A percentile compares a stretch with the other conserved stretches of the same genome.
Conservation (phyloP, 768 basidiomycete species). For the Mycena epipterygia region DNA sequence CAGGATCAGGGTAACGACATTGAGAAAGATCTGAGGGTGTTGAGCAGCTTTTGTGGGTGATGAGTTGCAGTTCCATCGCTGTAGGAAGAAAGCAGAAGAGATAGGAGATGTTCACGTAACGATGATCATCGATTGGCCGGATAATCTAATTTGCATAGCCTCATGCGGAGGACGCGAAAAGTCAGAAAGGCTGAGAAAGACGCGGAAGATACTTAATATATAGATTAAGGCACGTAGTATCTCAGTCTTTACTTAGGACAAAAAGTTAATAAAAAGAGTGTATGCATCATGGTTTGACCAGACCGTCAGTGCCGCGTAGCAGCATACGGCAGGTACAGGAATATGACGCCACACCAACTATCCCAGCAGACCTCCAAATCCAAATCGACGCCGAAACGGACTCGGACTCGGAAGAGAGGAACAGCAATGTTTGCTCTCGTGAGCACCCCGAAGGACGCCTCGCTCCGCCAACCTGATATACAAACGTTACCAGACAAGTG, state of each 20-base stretch:
- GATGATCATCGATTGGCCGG: no score
- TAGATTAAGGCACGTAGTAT: no score
- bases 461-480: slow-evolving; percentile 85
- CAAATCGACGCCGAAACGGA: slow-evolving; percentile 72
- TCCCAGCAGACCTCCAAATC: slow-evolving; percentile 43
- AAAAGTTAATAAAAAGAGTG: slow-evolving; percentile 51
- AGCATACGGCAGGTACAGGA: slow-evolving; percentile 86
- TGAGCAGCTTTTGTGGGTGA: no score
- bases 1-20: no score
- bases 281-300: slow-evolving; percentile 86
- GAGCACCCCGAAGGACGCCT: slow-evolving; percentile 68
- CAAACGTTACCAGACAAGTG: slow-evolving; percentile 71
- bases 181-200: no score
- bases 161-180: no score
- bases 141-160: no score
- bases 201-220: no score
- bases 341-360: slow-evolving; percentile 77
- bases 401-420: slow-evolving; percentile 55
- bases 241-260: background rate
- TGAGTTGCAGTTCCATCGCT: no score
- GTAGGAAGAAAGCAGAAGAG: no score
- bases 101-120: no score
- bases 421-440: slow-evolving; percentile 59
- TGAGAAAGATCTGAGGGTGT: no score
- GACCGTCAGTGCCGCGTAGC: slow-evolving; percentile 88